Conservation (phyloP, 371 early-diverging fungal genomes). For the Mortierella sp. region DNA sequence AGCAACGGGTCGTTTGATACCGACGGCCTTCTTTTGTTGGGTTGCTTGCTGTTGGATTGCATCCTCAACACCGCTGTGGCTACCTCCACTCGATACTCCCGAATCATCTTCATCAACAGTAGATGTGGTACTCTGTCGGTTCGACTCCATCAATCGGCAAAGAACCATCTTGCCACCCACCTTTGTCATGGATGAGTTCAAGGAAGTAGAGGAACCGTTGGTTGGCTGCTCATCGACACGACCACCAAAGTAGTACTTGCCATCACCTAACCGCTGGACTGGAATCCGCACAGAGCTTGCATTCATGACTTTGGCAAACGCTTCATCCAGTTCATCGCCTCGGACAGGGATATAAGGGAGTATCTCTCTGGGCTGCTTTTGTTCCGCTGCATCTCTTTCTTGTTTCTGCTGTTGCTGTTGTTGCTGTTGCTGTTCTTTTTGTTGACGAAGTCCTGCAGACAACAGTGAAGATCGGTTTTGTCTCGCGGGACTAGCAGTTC, state of each 20-base stretch:
- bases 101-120: conserved; percentile 32
- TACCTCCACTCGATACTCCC: conserved; percentile 33
- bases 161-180: conserved; percentile 42
- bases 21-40: conserved; percentile 3
- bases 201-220: too few relatives aligned
- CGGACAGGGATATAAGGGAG: conserved; percentile 56
- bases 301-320: conserved; percentile 67
- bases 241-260: conserved; percentile 71
- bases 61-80: conserved; percentile 31
- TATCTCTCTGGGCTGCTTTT: conserved; percentile 4
- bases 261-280: conserved; percentile 56
- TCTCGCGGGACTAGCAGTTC: too few relatives aligned
- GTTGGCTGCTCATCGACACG: conserved; percentile 33
- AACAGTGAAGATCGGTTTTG: too few relatives aligned
- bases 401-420: conserved; percentile 3
- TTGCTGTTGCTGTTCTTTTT: conserved; percentile 23
- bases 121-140: conserved; percentile 6
- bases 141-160: conserved; percentile 48
- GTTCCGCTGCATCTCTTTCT: not conserved
- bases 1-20: not conserved
- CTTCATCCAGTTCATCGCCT: conserved; percentile 65
- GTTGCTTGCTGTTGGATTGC: not conserved
- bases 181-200: too few relatives aligned
- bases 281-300: conserved; percentile 61
- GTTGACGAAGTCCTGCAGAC: too few relatives aligned